Conservation (phyloP, 2,329 filamentous ascomycete genomes). For the Trichoderma harzianum region DNA sequence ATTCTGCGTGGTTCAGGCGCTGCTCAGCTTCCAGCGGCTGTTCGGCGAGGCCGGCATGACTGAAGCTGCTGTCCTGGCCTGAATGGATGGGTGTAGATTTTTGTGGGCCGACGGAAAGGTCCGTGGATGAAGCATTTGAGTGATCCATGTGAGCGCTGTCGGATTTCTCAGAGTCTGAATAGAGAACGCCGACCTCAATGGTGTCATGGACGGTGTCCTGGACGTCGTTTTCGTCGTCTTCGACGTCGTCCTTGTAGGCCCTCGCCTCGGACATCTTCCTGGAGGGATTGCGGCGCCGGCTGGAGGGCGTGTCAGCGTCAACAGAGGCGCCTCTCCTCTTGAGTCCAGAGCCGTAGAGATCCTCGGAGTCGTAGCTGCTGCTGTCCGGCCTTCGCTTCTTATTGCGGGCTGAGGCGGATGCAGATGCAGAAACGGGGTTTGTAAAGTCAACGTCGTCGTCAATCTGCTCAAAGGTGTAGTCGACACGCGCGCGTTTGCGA, state of each 20-base stretch:
- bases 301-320: constrained; percentile 34
- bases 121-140: constrained; percentile 31
- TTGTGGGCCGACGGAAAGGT: constrained; percentile 23
- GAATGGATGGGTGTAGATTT: constrained; percentile 21
- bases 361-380: constrained; percentile 34
- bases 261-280: constrained; percentile 37
- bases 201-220: constrained; percentile 58
- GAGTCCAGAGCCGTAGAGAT: constrained; percentile 27
- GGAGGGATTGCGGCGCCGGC: constrained; percentile 39
- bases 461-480: constrained; percentile 54
- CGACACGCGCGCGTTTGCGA: constrained; percentile 53
- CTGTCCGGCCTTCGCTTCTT: constrained; percentile 38
- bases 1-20: not conserved
- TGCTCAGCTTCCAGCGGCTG: not conserved
- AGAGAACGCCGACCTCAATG: constrained; percentile 51
- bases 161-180: constrained; percentile 33
- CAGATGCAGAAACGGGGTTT: constrained; percentile 17
- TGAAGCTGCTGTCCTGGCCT: not conserved
- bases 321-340: constrained; percentile 39
- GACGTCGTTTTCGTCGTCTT: constrained; percentile 46
- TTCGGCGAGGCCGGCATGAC: not conserved
- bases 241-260: constrained; percentile 30
- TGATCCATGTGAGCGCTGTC: constrained; percentile 26
- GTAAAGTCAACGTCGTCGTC: constrained; percentile 44
- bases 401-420: constrained; percentile 28